phyloP scores from a whole-genome alignment of 768 basidiomycete species.

The Rubroboletus satanas region DNA sequence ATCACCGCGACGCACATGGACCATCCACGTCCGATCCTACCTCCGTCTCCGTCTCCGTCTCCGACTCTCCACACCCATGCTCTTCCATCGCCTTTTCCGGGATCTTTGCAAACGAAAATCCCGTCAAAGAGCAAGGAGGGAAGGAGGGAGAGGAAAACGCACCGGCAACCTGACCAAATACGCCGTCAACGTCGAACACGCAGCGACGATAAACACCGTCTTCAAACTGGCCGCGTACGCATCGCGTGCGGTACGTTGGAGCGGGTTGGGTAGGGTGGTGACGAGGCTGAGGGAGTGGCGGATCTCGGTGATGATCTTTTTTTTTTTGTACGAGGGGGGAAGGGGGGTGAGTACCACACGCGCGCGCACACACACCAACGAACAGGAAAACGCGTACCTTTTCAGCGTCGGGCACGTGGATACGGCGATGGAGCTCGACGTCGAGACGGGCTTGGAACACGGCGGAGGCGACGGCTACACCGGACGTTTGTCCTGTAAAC shows the following conservation, averaged over 20 bases:
- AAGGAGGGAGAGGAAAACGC: too few relatives aligned
- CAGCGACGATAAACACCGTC: slow-evolving; percentile 17
- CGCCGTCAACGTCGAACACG: slow-evolving; percentile 19
- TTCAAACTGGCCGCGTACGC: slow-evolving; percentile 19
- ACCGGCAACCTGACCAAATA: slow-evolving; percentile 19
- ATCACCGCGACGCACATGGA: too few relatives aligned
- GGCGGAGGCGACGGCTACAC: slow-evolving; percentile 21
- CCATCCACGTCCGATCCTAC: neutral
- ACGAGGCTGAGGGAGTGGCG: slow-evolving; percentile 20
- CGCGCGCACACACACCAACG: too few relatives aligned
- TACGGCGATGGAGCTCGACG: slow-evolving; percentile 12
- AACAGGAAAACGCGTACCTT: neutral
- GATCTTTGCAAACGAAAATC: too few relatives aligned
- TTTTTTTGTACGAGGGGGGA: too few relatives aligned
- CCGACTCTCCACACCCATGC: neutral
- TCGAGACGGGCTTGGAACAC: slow-evolving; percentile 20
- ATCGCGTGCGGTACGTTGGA: slow-evolving; percentile 18
- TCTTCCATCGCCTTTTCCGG: slow-evolving; percentile 10
- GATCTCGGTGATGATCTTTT: slow-evolving; percentile 17
- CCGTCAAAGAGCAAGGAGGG: too few relatives aligned
- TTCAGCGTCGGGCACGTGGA: slow-evolving; percentile 9
- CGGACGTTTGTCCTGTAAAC: slow-evolving; percentile 18
- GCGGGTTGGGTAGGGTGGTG: neutral
- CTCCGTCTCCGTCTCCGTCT: neutral
- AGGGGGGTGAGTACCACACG: neutral